phyloP scores from a whole-genome alignment of 768 basidiomycete genomes.

The Trametes villosa region DNA sequence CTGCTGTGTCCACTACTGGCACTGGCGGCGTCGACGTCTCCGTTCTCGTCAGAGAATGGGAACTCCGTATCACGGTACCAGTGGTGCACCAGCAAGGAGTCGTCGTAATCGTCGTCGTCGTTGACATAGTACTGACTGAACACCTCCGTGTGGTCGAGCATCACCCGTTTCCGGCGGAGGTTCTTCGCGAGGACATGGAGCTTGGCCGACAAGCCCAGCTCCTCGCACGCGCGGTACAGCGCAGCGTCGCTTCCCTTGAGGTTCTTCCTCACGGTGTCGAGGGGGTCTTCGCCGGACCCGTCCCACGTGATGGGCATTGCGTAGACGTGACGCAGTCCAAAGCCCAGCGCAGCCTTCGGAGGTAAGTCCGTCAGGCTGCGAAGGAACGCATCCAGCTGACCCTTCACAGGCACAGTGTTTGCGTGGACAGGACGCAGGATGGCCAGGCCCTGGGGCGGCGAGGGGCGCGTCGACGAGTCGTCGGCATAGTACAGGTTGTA shows the following conservation, averaged over 20 bases:
- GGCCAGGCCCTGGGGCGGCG: slow-evolving; percentile 32
- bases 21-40: too few relatives aligned
- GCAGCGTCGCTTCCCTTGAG: slow-evolving; percentile 14
- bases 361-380: slow-evolving; percentile 35
- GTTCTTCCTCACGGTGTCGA: too few relatives aligned
- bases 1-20: too few relatives aligned
- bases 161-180: background rate
- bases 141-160: background rate
- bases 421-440: background rate
- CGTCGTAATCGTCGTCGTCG: background rate
- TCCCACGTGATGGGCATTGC: background rate
- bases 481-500: slow-evolving; percentile 45
- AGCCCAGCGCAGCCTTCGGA: slow-evolving; percentile 44
- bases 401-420: slow-evolving; percentile 15
- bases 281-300: background rate
- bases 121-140: background rate
- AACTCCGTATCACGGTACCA: too few relatives aligned
- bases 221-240: background rate
- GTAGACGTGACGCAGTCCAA: slow-evolving; percentile 41
- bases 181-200: background rate
- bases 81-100: too few relatives aligned
- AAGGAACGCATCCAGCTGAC: slow-evolving; percentile 34
- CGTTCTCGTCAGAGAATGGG: too few relatives aligned
- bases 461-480: slow-evolving; percentile 3
- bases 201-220: background rate